A percentile compares a stretch with the other conserved stretches of the same genome.
Conservation (phyloP, 148 eudicot genomes). For the Vaccinium macrocarpon region DNA sequence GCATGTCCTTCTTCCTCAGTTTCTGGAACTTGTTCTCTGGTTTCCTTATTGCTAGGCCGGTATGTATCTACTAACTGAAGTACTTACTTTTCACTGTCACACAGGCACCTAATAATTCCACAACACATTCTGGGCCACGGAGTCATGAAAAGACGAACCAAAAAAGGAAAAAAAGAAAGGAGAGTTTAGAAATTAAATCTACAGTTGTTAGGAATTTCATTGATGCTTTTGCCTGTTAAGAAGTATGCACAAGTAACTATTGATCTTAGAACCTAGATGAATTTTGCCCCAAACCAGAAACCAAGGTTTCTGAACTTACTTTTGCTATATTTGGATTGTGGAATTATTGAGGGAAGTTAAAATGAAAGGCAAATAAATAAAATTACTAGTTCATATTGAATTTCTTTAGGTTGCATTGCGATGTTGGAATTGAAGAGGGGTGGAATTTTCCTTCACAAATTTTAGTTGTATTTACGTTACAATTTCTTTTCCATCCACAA, state of each 20-base stretch:
- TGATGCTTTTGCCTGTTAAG: not conserved
- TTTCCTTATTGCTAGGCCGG: slow-evolving; percentile 19
- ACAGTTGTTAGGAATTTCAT: not conserved
- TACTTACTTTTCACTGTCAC: not conserved
- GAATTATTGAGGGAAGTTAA: not conserved
- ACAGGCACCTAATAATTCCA: not conserved
- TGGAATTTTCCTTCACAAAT: not conserved
- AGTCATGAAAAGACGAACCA: not conserved
- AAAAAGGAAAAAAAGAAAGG: not conserved
- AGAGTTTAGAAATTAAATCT: not conserved
- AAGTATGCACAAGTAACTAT: too few relatives aligned
- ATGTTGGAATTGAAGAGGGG: too few relatives aligned
- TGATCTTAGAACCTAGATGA: too few relatives aligned
- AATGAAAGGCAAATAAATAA: not conserved
- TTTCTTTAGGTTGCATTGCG: not conserved
- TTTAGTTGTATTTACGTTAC: not conserved
- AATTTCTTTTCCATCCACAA: not conserved
- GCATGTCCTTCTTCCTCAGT: slow-evolving; percentile 36
- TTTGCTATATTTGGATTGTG: not conserved
- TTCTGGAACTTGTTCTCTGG: slow-evolving; percentile 34
- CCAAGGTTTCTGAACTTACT: not conserved
- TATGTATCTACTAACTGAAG: slow-evolving; percentile 11
- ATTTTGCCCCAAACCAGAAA: not conserved
- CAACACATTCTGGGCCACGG: not conserved
- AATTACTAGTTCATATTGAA: not conserved